These are phyloP conservation scores for Pugionium cornutum DNA, from an alignment of 345 rosid genomes.

Conservation along the genomic window DNA sequence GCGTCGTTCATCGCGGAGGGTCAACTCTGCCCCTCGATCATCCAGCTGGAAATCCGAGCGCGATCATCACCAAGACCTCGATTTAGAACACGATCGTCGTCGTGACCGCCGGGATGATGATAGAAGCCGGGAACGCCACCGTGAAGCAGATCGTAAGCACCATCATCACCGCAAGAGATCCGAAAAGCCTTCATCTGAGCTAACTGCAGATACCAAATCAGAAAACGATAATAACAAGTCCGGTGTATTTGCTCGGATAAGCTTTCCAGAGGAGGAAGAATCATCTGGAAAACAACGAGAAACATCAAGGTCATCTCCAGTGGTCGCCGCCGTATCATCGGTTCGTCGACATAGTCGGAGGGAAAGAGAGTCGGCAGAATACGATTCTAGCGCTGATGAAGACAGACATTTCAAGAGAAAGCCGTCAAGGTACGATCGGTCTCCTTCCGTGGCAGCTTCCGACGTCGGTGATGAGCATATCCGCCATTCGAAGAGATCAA, in stretches of 20 bases:
- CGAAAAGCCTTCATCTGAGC: constrained; percentile 29
- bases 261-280: constrained; percentile 60
- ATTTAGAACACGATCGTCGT: constrained; percentile 42
- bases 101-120: constrained; percentile 32
- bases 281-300: constrained; percentile 58
- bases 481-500: constrained; percentile 34
- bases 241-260: constrained; percentile 82
- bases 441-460: constrained; percentile 42
- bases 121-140: constrained; percentile 23
- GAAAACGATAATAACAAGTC: constrained; percentile 46
- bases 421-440: constrained; percentile 74
- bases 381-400: constrained; percentile 75
- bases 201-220: constrained; percentile 16
- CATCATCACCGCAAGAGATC: constrained; percentile 24
- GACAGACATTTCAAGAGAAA: constrained; percentile 95
- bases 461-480: constrained; percentile 29
- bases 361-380: constrained; percentile 41
- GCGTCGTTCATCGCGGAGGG: constrained; percentile 37
- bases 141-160: constrained; percentile 27
- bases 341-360: constrained; percentile 33
- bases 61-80: constrained; percentile 37
- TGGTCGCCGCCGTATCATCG: constrained; percentile 21
- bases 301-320: constrained; percentile 51
- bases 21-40: constrained; percentile 52
- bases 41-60: constrained; percentile 58